Evolutionary conservation across 2,329 filamentous ascomycete species (phyloP), one percentile per base, ranked within the genome.

Genomic region (Talaromyces islandicus): DNA sequence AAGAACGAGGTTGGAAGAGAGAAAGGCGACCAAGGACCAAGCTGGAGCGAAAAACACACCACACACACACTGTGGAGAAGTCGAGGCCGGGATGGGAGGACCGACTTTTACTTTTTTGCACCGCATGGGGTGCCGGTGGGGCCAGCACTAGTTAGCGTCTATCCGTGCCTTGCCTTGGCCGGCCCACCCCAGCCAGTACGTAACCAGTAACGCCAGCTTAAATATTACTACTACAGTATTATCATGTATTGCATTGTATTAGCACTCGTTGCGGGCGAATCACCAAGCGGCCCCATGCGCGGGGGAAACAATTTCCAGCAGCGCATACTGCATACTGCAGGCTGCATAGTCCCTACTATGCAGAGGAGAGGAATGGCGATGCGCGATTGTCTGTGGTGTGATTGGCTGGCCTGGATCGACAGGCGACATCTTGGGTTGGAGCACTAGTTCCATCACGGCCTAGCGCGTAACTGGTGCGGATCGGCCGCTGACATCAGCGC

Each of bases 61-160:
- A 46, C 24, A 46, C 43, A 46, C 43, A 46, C 25, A 38, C 38
- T 54, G 58, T 55, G 58, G 58, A 60, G 58, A 54, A 56, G 52
- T 6, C 51, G 46, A 52, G n/a, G n/a, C n/a, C n/a, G 25, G 24
- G 25, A 57, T 52, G 46, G 55, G 55, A 57, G 32, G 41, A 35
- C 27, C 55, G 55, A 57, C 56, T 51, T 51, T 51, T 48, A 54
- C 29, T 51, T 50, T 48, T 58, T 58, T 58, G 50, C 41, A 43
- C 43, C 30, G 56, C 56, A 52, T 54, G 57, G 50, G 48, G 57
- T 53, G 56, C 24, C 21, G 12, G 24, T 38, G 41, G 57, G 50
- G 12, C 57, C 27, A 27, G 14, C 48, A n/a, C 43, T 19, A n/a
- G n/a, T n/a, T n/a, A 19, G 43, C 21, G n/a, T 10, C 43, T 10